These are phyloP conservation scores for Mortierella sp. DNA, from an alignment of 371 early-diverging fungal species.

Conservation along the genomic window DNA sequence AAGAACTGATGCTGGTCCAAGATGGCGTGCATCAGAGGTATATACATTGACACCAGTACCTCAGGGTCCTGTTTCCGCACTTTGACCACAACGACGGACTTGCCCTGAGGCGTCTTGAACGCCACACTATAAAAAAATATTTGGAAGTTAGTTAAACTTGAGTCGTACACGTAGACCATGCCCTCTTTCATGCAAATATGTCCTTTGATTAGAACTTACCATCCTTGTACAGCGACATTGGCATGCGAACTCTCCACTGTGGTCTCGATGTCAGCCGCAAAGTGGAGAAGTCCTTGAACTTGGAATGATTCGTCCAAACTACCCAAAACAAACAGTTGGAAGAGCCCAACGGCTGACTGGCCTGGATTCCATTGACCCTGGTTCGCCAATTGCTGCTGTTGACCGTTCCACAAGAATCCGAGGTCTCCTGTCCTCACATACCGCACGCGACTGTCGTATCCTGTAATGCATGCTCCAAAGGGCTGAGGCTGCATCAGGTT, in stretches of 20 bases:
- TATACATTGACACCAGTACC: slow-evolving; percentile 67
- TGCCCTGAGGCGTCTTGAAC: slow-evolving; percentile 63
- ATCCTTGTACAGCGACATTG: slow-evolving; percentile 67
- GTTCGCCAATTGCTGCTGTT: slow-evolving; percentile 29
- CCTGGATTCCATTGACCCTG: slow-evolving; percentile 45
- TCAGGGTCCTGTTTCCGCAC: slow-evolving; percentile 64
- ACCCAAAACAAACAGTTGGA: slow-evolving; percentile 81
- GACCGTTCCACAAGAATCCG: slow-evolving; percentile 82
- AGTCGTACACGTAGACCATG: not conserved
- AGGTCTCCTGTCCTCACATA: slow-evolving; percentile 89
- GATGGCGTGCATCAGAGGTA: slow-evolving; percentile 72
- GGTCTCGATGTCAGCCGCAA: slow-evolving; percentile 78
- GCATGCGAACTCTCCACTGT: slow-evolving; percentile 75
- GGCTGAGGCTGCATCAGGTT: slow-evolving; percentile 27
- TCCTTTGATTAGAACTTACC: slow-evolving; percentile 58
- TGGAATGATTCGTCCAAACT: slow-evolving; percentile 75
- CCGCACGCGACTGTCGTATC: slow-evolving; percentile 70
- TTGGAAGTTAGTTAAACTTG: not conserved
- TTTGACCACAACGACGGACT: slow-evolving; percentile 65
- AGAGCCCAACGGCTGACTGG: slow-evolving; percentile 22
- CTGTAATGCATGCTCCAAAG: slow-evolving; percentile 63
- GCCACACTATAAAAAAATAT: slow-evolving; percentile 50
- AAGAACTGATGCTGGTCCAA: slow-evolving; percentile 82
- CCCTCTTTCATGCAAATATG: not conserved
- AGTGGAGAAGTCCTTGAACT: slow-evolving; percentile 78